Base-by-base conservation (phyloP, 108 stramenopile genomes). In the Cyclotella kingstonii region DNA sequence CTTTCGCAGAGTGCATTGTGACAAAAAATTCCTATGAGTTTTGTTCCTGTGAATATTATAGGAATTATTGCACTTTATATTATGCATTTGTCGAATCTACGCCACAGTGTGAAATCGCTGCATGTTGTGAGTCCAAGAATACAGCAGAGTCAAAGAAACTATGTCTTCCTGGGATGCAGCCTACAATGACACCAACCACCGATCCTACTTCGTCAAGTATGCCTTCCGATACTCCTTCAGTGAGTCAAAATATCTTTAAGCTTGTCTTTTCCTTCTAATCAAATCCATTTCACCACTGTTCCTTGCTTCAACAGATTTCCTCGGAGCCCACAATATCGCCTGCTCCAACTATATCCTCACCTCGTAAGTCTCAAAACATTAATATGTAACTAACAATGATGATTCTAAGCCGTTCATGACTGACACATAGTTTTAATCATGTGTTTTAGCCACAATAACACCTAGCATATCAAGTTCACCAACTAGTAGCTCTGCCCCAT, bases 1-100 rank as follows among this genome's bases (percentile, higher is more conserved):
- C 73, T 23, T 75, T 66, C 53, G 49, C 73, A 10, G 60, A 22
- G 43, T 75, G 73, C 41, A 22, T 75, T 9, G 64, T 60, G 15
- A 39, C 35, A 5, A 40, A 42, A 5, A 45, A 54, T 14, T 19
- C 51, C 12, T 61, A 66, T 19, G 52, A 61, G 35, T 39, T 44
- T 14, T 75, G 73, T 34, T 2, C 30, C 1, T 74, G 73, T 51
- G 63, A 48, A 14, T 74, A 59, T n/a, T 65, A 66, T 25, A 2
- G 23, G 9, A 40, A 60, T 31, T 74, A 74, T 33, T 74, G 73
- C 29, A 40, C 8, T 7, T 23, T 55, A 43, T 74, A 61, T 27
- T 74, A 74, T 17, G 64, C 55, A 8, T 74, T 42, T 33, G 29
- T 54, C 8, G 64, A 74, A n/a, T 30, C 46, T 1, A 49, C 57